Evolutionary conservation across 2,329 filamentous ascomycete species (phyloP).

Genomic region (Phyllosticta citribraziliensis): DNA sequence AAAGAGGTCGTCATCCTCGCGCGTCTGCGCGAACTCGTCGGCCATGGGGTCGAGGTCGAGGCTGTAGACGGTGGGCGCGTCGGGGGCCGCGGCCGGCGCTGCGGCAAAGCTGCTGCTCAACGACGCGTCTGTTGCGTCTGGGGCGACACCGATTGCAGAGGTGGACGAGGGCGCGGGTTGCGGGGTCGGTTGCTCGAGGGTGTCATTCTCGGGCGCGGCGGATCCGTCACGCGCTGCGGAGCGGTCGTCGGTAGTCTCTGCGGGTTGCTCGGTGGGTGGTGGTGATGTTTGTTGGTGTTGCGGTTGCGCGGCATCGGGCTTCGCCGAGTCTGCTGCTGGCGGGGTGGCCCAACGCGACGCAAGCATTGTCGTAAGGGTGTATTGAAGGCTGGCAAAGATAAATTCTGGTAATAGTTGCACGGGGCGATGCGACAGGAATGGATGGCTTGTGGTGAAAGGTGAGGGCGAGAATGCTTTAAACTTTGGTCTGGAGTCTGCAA

Average conservation of each 20-base stretch:
- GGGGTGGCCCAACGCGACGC: conserved; percentile 7
- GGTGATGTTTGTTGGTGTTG: neutral
- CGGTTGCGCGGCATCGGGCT: conserved; percentile 2
- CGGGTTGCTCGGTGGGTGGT: neutral
- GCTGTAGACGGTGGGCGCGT: neutral
- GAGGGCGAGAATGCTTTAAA: neutral
- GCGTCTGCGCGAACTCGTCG: conserved; percentile 40
- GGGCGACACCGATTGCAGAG: neutral
- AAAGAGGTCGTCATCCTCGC: conserved; percentile 41
- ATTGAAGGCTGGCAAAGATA: neutral
- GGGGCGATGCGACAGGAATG: neutral
- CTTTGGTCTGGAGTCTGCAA: neutral
- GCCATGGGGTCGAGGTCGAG: conserved; percentile 13
- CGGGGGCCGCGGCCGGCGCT: neutral
- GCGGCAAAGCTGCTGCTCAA: neutral
- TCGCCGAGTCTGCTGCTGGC: neutral
- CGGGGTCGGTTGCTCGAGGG: neutral
- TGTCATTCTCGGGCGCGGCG: neutral
- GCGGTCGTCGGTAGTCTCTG: neutral
- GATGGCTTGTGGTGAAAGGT: neutral
- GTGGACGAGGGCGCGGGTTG: neutral
- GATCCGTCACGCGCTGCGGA: neutral
- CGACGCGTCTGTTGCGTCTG: neutral
- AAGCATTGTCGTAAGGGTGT: conserved; percentile 2
- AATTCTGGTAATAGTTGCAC: neutral